Conservation (phyloP, 768 basidiomycete genomes). For the Cubamyces sp. region DNA sequence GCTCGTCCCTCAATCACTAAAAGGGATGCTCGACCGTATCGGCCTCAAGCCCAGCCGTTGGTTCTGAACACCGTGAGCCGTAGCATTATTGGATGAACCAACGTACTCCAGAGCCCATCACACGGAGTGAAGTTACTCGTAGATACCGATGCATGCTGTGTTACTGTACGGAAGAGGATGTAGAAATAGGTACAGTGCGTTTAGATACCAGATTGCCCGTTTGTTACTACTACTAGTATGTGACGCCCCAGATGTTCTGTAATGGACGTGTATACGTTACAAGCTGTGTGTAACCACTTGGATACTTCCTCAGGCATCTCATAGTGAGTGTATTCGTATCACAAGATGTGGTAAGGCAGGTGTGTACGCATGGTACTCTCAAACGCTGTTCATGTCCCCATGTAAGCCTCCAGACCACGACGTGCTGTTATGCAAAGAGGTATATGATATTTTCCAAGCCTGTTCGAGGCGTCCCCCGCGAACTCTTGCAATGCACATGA, state of each 20-base stretch:
- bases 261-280: slow-evolving; percentile 11
- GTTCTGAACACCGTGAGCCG: slow-evolving; percentile 45
- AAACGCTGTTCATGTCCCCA: too few species aligned
- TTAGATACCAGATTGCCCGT: background rate
- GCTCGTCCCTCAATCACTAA: slow-evolving; percentile 52
- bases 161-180: background rate
- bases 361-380: too few species aligned
- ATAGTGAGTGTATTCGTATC: background rate
- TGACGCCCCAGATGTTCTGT: background rate
- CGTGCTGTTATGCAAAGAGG: too few species aligned
- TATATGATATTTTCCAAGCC: background rate
- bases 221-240: background rate
- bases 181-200: slow-evolving; percentile 5
- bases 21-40: slow-evolving; percentile 57
- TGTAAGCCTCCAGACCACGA: too few species aligned
- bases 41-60: slow-evolving; percentile 58
- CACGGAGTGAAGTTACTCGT: too few species aligned
- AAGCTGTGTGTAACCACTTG: background rate
- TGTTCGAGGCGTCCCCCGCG: background rate
- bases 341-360: too few species aligned
- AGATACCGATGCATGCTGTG: too few species aligned
- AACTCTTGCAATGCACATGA: background rate
- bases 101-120: background rate
- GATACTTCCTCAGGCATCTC: background rate
- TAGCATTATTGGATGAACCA: background rate